Evolutionary conservation across 1,284 basidiomycete species (phyloP), one percentile per base, ranked within the genome.

Genomic region (Mycena citricolor): DNA sequence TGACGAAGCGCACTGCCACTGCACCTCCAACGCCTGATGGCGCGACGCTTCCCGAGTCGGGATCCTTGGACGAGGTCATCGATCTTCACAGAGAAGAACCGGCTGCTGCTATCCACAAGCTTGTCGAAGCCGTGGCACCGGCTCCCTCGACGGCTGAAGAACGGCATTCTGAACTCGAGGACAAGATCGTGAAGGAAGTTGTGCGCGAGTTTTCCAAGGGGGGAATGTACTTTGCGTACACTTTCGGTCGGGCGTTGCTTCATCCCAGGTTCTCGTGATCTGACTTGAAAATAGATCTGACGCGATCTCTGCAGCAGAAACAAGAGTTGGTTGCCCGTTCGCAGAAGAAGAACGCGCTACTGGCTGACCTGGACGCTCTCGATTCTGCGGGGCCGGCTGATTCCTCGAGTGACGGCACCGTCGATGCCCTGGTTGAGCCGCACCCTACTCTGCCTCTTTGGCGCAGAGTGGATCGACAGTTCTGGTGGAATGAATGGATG

Each of bases 401-500:
- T 17, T 16, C 31, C 23, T 10, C 44, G 29, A 58, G 59, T 1
- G 68, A 70, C 28, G 70, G 70, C 38, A 67, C 69, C 20, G 63
- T 77, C 6, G 73, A 83, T 36, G 69, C 78, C 2, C 63, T 87
- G 22, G 69, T 73, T 3, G 89, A 93, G 62, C 86, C 89, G 0
- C 71, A 76, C 44, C 67, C 78, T 1, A 79, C 77, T 1, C 71
- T 91, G 30, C 90, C 91, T 0, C 71, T 94, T 5, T 93, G 91
- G 89, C 73, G 88, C 29, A 72, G 89, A 8, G 88, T 90, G 1
- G 88, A 93, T 49, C 76, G 77, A 32, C 81, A 86, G 32, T 94
- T 87, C 60, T 94, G 89, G 89, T 94, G 90, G 86, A 94, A 94
- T 55, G 87, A 91, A 57, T 81, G 81, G 73, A 71, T 94, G 49